Evolutionary conservation across 73 alveolate genomes (phyloP), one percentile per base, ranked within the genome.

Genomic region (Strombidium stylifer): DNA sequence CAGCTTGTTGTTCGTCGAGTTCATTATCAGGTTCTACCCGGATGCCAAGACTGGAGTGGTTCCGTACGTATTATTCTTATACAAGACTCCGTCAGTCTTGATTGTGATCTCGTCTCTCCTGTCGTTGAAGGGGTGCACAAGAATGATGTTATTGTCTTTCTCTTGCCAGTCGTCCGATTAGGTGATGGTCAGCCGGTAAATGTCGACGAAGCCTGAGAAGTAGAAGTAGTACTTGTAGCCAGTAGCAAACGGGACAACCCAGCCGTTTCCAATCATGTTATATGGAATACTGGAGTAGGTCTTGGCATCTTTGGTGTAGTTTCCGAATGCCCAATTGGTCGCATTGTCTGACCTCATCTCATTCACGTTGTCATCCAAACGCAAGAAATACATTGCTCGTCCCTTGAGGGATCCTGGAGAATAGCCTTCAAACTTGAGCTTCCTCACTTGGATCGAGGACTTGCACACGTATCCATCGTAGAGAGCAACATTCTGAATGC

Each of bases 241-340:
- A 3, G 70, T 56, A 2, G 39, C 70, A 34, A 18, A 56, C 4
- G 70, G 70, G 23, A 56, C 70, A 56, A 54, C 70, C 70, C 70
- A 56, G 1, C 70, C 54, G 21, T 56, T 56, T 2, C 23, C 16
- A 10, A 20, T 56, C 4, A 54, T 20, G 15, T 32, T 56, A 20
- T 18, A 56, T 14, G 52, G 70, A 10, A 56, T 45, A 28, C 3
- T 23, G 4, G 49, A 40, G 39, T 56, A 56, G 1, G 70, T 54
- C 2, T 52, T 16, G 3, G 16, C 24, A 56, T 56, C 39, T 2
- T 1, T 6, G 8, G 39, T 5, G 39, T 56, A 56, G 39, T n/a
- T n/a, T n/a, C n/a, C n/a, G n/a, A n/a, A n/a, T n/a, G n/a, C n/a
- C n/a, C n/a, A n/a, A n/a, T n/a, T n/a, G n/a, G n/a, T n/a, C n/a